phyloP scores from a whole-genome alignment of 495 filamentous ascomycete species.

The Friedmanniomyces simplex region DNA sequence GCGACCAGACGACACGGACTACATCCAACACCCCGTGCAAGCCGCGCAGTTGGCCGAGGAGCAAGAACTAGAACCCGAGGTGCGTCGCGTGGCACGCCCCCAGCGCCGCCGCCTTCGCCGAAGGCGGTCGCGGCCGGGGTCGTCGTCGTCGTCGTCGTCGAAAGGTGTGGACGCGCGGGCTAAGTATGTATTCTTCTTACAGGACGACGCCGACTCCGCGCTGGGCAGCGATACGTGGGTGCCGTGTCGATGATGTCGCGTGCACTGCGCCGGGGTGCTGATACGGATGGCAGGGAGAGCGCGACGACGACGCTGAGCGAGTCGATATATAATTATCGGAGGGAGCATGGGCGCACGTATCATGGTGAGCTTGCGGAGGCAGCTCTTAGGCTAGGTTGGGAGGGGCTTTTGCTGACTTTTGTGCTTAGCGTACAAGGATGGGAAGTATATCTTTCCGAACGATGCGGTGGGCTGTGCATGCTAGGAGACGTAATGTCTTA shows the following conservation, averaged over 20 bases:
- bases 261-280: not conserved
- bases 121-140: not conserved
- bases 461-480: constrained; percentile 34
- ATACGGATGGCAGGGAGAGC: constrained; percentile 10
- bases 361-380: constrained; percentile 16
- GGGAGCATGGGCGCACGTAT: constrained; percentile 27
- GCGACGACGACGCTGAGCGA: constrained; percentile 24
- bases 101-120: not conserved
- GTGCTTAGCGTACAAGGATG: constrained; percentile 26
- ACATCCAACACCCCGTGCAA: constrained; percentile 4
- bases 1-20: constrained; percentile 1
- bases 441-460: constrained; percentile 38
- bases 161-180: not conserved
- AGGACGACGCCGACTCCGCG: constrained; percentile 19
- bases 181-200: not conserved
- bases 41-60: constrained; percentile 13
- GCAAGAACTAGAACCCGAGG: constrained; percentile 20
- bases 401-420: not conserved
- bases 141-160: not conserved
- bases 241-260: not conserved
- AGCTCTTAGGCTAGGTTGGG: too few relatives aligned
- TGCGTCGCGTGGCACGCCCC: constrained; percentile 7
- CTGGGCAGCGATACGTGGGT: constrained; percentile 21
- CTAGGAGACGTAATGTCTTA: not conserved
- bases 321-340: constrained; percentile 22